Evolutionary conservation across 108 stramenopile genomes (phyloP).

Genomic region (Nitzschia sp.): DNA sequence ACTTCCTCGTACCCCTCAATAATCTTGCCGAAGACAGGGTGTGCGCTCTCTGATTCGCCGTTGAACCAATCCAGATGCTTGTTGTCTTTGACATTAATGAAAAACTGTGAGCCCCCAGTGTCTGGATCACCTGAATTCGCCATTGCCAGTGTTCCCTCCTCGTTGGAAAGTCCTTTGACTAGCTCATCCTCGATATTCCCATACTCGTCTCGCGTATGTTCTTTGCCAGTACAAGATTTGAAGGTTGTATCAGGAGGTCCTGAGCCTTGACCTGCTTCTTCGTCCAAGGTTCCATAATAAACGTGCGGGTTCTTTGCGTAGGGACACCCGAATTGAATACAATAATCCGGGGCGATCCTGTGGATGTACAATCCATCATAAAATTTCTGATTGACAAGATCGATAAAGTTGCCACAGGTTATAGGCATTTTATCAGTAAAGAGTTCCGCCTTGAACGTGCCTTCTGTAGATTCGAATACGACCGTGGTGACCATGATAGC

Average conservation of each 20-base stretch:
- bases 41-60: conserved; percentile 43
- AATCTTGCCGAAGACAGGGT: conserved; percentile 67
- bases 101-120: conserved; percentile 61
- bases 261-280: conserved; percentile 55
- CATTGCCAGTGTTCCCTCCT: conserved; percentile 55
- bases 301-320: conserved; percentile 47
- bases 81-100: conserved; percentile 61
- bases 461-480: conserved; percentile 48
- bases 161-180: conserved; percentile 46
- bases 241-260: conserved; percentile 42
- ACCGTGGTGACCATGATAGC: conserved; percentile 36
- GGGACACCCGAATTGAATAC: conserved; percentile 67
- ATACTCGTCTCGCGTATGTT: conserved; percentile 43
- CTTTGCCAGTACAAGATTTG: conserved; percentile 37
- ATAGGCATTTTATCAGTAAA: conserved; percentile 62
- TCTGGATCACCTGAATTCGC: conserved; percentile 60
- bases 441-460: conserved; percentile 52
- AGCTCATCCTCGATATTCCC: conserved; percentile 49
- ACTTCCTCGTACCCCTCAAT: conserved; percentile 48
- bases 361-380: conserved; percentile 80
- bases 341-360: conserved; percentile 75
- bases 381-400: conserved; percentile 54
- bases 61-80: conserved; percentile 58
- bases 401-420: conserved; percentile 62
- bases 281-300: conserved; percentile 39